Evolutionary conservation across 345 rosid genomes (phyloP), one percentile per base, ranked within the genome.

Genomic region (Erysimum cheiranthoides): DNA sequence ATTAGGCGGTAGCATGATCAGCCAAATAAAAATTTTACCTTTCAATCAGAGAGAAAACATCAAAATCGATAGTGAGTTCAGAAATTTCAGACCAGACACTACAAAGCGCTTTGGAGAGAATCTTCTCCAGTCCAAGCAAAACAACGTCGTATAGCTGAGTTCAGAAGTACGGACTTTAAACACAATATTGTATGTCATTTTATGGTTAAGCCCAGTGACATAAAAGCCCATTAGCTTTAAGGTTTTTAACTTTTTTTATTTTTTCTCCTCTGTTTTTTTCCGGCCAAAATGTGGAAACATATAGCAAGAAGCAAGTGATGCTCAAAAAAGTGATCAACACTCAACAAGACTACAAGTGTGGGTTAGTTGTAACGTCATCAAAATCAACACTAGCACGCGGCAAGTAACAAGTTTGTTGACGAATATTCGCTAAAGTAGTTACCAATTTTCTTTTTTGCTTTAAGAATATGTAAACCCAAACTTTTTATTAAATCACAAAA

Each of bases 61-160:
- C 46, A 69, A 61, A 76, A 42, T 35, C 60, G 36, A 42, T 1
- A 35, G 53, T 31, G 62, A 51, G 17, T 40, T 42, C 32, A 28
- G 31, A 46, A 75, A 46, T 6, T 45, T 56, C 66, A 9, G 43
- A 77, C 71, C 76, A 18, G 67, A 46, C 61, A 58, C 35, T 3
- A 2, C 0, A 72, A 14, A 58, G 53, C 50, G 25, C 31, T 30
- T 56, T 54, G 50, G 8, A 11, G 38, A 52, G 64, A 35, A 40
- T 49, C 66, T 35, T 61, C 5, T 49, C 66, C 14, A 50, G 58
- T 21, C 57, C 49, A 31, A 8, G 12, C 14, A 32, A 57, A 10
- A 57, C 35, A 21, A 3, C 28, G 28, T 59, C 63, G 43, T 59
- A 35, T 35, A 2, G 2, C 32, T 36, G 6, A 2, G 32, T 12